Conservation (phyloP, 192 early-diverging fungal genomes). For the Coemansia sp. region DNA sequence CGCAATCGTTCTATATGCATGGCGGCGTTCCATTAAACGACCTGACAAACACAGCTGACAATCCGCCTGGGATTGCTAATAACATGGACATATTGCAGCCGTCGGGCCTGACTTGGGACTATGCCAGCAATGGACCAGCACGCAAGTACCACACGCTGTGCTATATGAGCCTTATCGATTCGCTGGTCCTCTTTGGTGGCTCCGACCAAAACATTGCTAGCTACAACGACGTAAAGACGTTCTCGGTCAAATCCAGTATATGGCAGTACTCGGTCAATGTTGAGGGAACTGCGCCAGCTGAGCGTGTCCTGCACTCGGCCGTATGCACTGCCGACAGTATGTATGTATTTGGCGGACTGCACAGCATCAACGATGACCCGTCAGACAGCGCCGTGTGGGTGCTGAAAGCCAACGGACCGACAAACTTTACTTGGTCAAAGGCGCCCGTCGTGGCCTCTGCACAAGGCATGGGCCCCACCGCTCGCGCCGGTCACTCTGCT, state of each 20-base stretch:
- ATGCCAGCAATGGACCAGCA: conserved; percentile 59
- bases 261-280: conserved; percentile 57
- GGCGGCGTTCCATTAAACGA: conserved; percentile 45
- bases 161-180: conserved; percentile 57
- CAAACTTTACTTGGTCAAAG: conserved; percentile 39
- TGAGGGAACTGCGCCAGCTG: conserved; percentile 51
- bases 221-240: conserved; percentile 57
- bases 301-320: conserved; percentile 66
- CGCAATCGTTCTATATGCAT: conserved; percentile 47
- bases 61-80: conserved; percentile 36
- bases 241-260: conserved; percentile 46
- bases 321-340: conserved; percentile 67
- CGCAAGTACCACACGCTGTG: conserved; percentile 58
- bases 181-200: conserved; percentile 67
- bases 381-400: conserved; percentile 58
- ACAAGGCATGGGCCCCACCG: conserved; percentile 50
- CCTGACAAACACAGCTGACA: conserved; percentile 25
- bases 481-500: conserved; percentile 66
- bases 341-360: conserved; percentile 66
- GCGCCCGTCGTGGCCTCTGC: conserved; percentile 35
- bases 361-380: conserved; percentile 33
- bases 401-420: conserved; percentile 23
- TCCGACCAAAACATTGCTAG: conserved; percentile 51
- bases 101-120: conserved; percentile 58
- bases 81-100: conserved; percentile 54